Evolutionary conservation across 306 rosid genomes (phyloP).

Genomic region (Sesbania bispinosa): DNA sequence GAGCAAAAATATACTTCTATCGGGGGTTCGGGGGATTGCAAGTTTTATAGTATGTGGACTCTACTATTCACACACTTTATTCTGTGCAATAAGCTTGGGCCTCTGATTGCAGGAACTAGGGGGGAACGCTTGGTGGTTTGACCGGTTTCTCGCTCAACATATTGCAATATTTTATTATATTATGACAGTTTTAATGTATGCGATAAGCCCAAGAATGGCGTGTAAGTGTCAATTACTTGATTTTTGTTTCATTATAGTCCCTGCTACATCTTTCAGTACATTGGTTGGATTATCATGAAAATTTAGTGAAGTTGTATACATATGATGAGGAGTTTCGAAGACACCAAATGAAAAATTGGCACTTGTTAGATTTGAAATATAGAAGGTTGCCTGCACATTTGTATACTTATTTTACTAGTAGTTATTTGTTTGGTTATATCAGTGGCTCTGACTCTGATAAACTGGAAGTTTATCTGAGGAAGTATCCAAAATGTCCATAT

Average conservation of each 20-base stretch:
- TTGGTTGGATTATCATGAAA: slow-evolving; percentile 14
- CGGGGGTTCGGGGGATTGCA: background rate
- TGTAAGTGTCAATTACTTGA: slow-evolving; percentile 55
- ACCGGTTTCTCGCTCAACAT: slow-evolving; percentile 96
- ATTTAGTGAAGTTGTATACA: background rate
- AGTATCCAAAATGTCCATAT: background rate
- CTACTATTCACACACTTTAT: slow-evolving; percentile 1
- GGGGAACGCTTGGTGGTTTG: slow-evolving; percentile 96
- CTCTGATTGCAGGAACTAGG: slow-evolving; percentile 86
- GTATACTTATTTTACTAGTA: background rate
- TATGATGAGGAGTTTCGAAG: slow-evolving; percentile 13
- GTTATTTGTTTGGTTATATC: background rate
- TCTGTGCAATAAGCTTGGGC: slow-evolving; percentile 3
- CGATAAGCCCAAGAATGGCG: slow-evolving; percentile 96
- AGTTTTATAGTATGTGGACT: background rate
- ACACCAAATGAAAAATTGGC: background rate
- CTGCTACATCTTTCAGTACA: slow-evolving; percentile 5
- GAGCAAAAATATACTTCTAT: background rate
- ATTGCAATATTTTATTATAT: slow-evolving; percentile 75
- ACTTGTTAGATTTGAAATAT: background rate
- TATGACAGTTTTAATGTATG: slow-evolving; percentile 78
- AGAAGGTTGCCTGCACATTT: background rate
- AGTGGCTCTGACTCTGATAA: background rate
- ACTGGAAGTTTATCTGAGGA: background rate
- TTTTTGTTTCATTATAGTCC: slow-evolving; percentile 10